A percentile compares a stretch with the other conserved stretches of the same genome.
Conservation (phyloP, 371 early-diverging fungal genomes). For the Apophysomyces ossiformis region DNA sequence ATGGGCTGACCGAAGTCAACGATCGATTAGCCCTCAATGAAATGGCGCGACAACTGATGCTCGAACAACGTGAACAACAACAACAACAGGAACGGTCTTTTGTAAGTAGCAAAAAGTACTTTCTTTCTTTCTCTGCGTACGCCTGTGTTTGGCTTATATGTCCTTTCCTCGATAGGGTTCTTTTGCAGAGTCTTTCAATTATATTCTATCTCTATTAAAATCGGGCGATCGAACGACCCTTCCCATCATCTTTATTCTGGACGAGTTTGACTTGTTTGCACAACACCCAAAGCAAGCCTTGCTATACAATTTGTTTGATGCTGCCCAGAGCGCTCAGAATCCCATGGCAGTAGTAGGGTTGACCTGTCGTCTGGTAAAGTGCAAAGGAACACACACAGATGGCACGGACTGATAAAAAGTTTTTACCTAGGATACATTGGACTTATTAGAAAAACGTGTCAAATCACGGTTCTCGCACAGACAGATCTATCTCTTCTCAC, state of each 20-base stretch:
- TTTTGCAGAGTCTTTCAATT: slow-evolving; percentile 71
- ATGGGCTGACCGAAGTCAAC: slow-evolving; percentile 82
- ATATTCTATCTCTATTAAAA: slow-evolving; percentile 66
- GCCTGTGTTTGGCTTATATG: no score
- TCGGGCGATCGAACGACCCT: slow-evolving; percentile 57
- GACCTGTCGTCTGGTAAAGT: slow-evolving; percentile 74
- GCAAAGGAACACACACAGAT: no score
- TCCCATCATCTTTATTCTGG: slow-evolving; percentile 85
- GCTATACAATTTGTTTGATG: slow-evolving; percentile 92
- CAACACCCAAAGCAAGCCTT: slow-evolving; percentile 88
- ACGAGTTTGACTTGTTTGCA: slow-evolving; percentile 91
- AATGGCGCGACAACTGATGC: slow-evolving; percentile 78
- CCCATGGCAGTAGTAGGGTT: slow-evolving; percentile 90
- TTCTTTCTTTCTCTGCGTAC: background rate
- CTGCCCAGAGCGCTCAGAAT: slow-evolving; percentile 81
- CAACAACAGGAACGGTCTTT: slow-evolving; percentile 26
- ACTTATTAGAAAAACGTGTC: slow-evolving; percentile 91
- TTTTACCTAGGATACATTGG: slow-evolving; percentile 71
- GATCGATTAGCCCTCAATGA: slow-evolving; percentile 83
- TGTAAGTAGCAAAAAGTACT: slow-evolving; percentile 24
- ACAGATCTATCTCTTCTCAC: slow-evolving; percentile 71
- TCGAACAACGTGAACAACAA: slow-evolving; percentile 30
- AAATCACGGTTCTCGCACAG: slow-evolving; percentile 94
- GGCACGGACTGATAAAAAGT: background rate
- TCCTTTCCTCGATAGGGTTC: slow-evolving; percentile 39